Evolutionary conservation across 371 early-diverging fungal genomes (phyloP).

Genomic region (Mortierella sp.): DNA sequence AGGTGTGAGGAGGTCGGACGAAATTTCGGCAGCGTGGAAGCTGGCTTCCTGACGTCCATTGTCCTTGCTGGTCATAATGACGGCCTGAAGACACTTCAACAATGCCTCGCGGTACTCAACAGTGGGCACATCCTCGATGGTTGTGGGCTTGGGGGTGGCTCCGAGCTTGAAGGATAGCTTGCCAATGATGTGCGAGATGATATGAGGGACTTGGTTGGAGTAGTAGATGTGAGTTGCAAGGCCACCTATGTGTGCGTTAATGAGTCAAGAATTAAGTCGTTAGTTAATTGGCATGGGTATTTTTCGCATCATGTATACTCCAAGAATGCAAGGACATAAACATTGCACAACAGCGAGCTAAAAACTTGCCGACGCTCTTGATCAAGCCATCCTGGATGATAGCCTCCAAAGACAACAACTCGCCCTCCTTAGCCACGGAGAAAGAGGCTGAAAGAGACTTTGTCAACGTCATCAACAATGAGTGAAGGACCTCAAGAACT

Average conservation of each 20-base stretch:
- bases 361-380: constrained; percentile 66
- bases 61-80: constrained; percentile 57
- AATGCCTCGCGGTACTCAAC: constrained; percentile 61
- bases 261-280: neutral
- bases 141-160: constrained; percentile 47
- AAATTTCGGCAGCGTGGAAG: constrained; percentile 41
- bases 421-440: constrained; percentile 47
- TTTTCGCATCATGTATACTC: neutral
- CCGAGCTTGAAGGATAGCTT: constrained; percentile 65
- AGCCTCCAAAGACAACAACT: constrained; percentile 52
- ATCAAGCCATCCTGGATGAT: constrained; percentile 67
- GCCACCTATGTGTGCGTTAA: constrained; percentile 61
- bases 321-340: neutral
- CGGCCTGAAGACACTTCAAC: constrained; percentile 64
- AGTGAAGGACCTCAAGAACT: constrained; percentile 85
- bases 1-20: constrained; percentile 62
- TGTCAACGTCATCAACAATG: constrained; percentile 75
- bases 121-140: constrained; percentile 64
- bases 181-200: constrained; percentile 80
- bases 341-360: neutral
- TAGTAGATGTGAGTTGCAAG: constrained; percentile 88
- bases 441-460: constrained; percentile 58
- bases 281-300: neutral
- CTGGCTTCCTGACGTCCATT: constrained; percentile 44
- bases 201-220: constrained; percentile 86